Percentiles rank a stretch among this genome's conserved stretches.
These are phyloP conservation scores for Triticum monococcum DNA, from an alignment of 176 grass and related monocot species.

Conservation along the genomic window DNA sequence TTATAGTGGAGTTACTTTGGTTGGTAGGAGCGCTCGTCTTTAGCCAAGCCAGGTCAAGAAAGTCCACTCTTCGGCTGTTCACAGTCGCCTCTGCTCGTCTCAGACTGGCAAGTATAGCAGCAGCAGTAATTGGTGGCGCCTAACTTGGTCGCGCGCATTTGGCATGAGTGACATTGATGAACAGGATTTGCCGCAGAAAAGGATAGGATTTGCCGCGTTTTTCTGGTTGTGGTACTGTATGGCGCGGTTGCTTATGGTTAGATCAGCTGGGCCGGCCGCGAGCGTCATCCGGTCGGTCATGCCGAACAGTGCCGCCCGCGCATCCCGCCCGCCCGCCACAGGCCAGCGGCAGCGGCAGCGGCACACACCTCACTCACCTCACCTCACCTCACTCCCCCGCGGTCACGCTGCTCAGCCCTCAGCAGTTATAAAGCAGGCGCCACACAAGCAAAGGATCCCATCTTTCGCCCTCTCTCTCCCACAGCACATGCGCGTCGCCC, in stretches of 20 bases:
- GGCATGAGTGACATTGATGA: neutral
- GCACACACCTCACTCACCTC: neutral
- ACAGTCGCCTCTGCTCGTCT: neutral
- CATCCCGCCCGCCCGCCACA: neutral
- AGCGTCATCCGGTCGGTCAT: neutral
- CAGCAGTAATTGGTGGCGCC: neutral
- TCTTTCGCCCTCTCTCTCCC: neutral
- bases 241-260: neutral
- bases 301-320: conserved; percentile 10
- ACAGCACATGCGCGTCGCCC: conserved; percentile 26
- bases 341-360: neutral
- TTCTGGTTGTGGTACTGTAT: neutral
- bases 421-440: conserved; percentile 30
- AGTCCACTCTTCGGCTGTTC: neutral
- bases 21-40: neutral
- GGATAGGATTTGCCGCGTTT: neutral
- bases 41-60: neutral
- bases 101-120: neutral
- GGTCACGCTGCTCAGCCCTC: neutral
- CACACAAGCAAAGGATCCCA: conserved; percentile 22
- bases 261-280: neutral
- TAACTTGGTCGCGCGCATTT: neutral
- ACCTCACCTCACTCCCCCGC: neutral
- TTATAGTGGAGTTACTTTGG: conserved; percentile 15
- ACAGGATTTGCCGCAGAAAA: no score